Conservation (phyloP, 768 basidiomycete species). For the Tulasnella sp. region DNA sequence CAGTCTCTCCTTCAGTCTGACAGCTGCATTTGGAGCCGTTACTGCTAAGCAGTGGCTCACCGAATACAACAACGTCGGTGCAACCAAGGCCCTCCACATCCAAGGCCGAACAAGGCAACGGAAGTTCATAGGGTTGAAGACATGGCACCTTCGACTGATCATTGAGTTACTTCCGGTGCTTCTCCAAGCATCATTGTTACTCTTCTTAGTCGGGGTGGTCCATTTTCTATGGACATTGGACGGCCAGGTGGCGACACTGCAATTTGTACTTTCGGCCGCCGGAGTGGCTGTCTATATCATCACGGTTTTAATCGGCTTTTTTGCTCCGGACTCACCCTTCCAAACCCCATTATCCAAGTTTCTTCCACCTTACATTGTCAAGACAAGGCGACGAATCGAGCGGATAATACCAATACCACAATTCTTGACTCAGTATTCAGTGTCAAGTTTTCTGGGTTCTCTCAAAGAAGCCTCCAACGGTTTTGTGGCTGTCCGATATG, state of each 20-base stretch:
- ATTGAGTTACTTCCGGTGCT: not conserved
- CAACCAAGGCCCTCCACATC: not conserved
- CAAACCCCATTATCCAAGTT: not conserved
- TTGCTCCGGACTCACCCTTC: not conserved
- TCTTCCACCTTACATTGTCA: too few relatives aligned
- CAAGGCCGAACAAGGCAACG: not conserved
- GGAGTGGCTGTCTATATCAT: not conserved
- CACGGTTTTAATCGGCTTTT: not conserved
- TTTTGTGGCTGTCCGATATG: too few relatives aligned
- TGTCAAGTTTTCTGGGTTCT: too few relatives aligned
- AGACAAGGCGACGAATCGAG: too few relatives aligned
- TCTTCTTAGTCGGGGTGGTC: slow-evolving; percentile 6
- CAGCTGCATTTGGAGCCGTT: not conserved
- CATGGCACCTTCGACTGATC: not conserved
- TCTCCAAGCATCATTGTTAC: slow-evolving; percentile 1
- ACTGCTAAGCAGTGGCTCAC: not conserved
- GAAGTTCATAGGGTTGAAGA: not conserved
- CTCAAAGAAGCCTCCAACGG: too few relatives aligned
- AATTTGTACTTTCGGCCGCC: not conserved
- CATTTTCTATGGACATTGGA: not conserved
- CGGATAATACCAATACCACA: too few relatives aligned
- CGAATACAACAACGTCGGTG: not conserved
- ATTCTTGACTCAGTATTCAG: too few relatives aligned
- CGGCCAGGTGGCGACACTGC: not conserved
- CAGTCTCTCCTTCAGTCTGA: not conserved